These are phyloP conservation scores for Lycium barbarum DNA, from an alignment of 257 asterid genomes.

Conservation along the genomic window DNA sequence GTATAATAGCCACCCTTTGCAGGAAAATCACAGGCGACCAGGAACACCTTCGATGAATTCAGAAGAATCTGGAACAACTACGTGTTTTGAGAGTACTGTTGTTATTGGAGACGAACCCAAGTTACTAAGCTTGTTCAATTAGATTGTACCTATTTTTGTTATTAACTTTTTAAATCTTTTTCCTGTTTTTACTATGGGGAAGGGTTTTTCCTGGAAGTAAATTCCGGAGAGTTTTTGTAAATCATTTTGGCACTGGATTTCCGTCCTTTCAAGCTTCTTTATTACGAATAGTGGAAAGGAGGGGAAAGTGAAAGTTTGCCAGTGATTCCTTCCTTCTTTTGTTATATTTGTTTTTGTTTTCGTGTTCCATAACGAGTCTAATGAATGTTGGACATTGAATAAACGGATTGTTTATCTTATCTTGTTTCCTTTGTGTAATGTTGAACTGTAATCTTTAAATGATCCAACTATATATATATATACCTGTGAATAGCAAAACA, in stretches of 20 bases:
- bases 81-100: constrained; percentile 46
- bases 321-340: constrained; percentile 35
- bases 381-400: constrained; percentile 45
- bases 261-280: constrained; percentile 44
- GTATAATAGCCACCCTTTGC: constrained; percentile 31
- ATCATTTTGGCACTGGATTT: constrained; percentile 74
- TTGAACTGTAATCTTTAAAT: background rate
- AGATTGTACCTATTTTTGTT: constrained; percentile 20
- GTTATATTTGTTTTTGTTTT: constrained; percentile 19
- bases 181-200: background rate
- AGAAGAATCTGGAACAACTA: constrained; percentile 73
- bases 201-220: constrained; percentile 38
- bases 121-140: constrained; percentile 70
- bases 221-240: constrained; percentile 59
- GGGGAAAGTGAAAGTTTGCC: constrained; percentile 88
- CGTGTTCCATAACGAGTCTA: constrained; percentile 27
- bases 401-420: constrained; percentile 41
- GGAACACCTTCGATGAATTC: constrained; percentile 85
- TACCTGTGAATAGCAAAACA: background rate
- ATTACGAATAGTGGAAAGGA: constrained; percentile 31
- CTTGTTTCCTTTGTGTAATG: too few relatives aligned
- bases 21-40: constrained; percentile 52
- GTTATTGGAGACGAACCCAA: constrained; percentile 48
- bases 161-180: constrained; percentile 23
- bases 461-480: background rate